Conservation (phyloP, 257 asterid genomes). For the Jasminum sambac region DNA sequence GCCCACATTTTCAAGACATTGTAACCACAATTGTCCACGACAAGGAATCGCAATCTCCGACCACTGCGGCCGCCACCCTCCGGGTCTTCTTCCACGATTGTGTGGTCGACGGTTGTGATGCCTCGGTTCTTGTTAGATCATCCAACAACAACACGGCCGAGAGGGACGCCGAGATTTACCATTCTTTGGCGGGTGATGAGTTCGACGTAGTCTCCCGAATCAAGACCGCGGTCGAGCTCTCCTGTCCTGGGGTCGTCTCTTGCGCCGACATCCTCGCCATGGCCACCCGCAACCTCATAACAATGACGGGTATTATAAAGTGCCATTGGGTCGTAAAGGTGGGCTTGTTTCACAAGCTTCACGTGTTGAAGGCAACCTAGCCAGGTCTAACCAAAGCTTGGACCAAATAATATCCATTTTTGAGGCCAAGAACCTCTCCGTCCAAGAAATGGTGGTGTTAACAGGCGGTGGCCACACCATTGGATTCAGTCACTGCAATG, state of each 20-base stretch:
- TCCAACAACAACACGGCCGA: constrained; percentile 66
- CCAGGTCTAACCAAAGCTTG: constrained; percentile 62
- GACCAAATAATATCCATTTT: constrained; percentile 51
- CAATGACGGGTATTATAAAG: constrained; percentile 65
- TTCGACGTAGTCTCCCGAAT: constrained; percentile 84
- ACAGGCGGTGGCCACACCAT: constrained; percentile 85
- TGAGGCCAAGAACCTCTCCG: constrained; percentile 48
- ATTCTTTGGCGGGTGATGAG: constrained; percentile 94
- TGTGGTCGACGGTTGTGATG: constrained; percentile 83
- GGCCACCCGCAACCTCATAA: constrained; percentile 79
- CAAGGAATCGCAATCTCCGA: constrained; percentile 86
- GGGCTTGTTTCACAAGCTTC: constrained; percentile 43
- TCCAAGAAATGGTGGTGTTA: constrained; percentile 78
- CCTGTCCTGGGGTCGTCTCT: constrained; percentile 81
- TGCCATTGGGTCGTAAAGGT: constrained; percentile 67
- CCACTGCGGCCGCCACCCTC: constrained; percentile 91
- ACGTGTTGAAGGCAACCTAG: constrained; percentile 63
- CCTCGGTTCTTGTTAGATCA: constrained; percentile 76
- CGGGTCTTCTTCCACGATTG: constrained; percentile 94
- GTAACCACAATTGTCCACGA: background rate
- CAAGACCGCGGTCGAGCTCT: constrained; percentile 76
- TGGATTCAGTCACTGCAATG: constrained; percentile 88
- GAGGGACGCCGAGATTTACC: constrained; percentile 88
- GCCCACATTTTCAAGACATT: constrained; percentile 2
- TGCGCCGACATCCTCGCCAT: constrained; percentile 85